Base-by-base conservation (phyloP, 352 stramenopile species). In the Pythium phragmiticola region DNA sequence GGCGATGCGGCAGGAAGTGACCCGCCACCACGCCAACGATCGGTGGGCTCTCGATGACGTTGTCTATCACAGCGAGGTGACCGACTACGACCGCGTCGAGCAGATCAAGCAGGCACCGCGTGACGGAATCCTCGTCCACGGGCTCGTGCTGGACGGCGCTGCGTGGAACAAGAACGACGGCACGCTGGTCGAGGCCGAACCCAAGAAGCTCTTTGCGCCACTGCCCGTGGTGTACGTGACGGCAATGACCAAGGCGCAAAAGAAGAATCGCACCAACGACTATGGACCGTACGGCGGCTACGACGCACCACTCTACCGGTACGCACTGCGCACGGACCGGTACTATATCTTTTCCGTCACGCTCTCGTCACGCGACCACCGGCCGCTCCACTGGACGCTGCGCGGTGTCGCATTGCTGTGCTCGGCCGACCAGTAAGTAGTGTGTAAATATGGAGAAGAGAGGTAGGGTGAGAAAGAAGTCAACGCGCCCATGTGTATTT, bases 151-250 rank as follows among this genome's bases (percentile, higher is more conserved):
- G 0, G 82, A 94, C 33, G 86, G 86, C 53, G 83, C 82, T 0
- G 79, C 81, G 7, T 94, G 84, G 84, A 90, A 87, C 60, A 76
- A 79, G 21, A 68, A 69, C 26, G 83, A 91, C 50, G 79, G 80
- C 26, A 89, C 81, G 60, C 61, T 94, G 19, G 80, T 94, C 19
- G 84, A 94, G 57, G 82, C 84, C 36, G 83, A 94, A 62, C 83
- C 84, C 7, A 94, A 94, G 60, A 74, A 75, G 13, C 65, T 94
- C 42, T 94, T 90, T 47, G 75, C 78, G 11, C 51, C 78, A 13
- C 65, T 94, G n/a, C 84, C 84, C 21, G 82, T 90, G 8, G 77
- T 94, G 16, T 91, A 90, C 57, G 80, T 92, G 26, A 92, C 81
- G 2, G 84, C 81, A 33, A 88, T 80, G 13, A 92, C 83, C 9